These are phyloP conservation scores for Metschnikowia hibisci DNA, from an alignment of 805 yeast species.

Conservation along the genomic window DNA sequence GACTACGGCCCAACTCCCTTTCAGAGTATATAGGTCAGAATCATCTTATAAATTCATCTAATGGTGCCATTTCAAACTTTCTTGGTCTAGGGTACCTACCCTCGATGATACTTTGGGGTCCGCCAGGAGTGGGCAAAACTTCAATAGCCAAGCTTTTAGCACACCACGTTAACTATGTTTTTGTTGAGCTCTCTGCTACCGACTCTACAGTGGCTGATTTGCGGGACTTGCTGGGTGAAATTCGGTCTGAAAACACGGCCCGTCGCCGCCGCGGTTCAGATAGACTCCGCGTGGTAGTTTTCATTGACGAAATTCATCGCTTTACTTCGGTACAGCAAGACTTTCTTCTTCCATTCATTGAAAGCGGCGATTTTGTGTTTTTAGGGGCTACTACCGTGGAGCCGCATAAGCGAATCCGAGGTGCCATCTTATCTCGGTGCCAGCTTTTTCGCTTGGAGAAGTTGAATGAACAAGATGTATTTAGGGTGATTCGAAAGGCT, in stretches of 20 bases:
- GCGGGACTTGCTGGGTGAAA: slow-evolving; percentile 53
- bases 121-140: slow-evolving; percentile 95
- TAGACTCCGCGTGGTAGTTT: slow-evolving; percentile 45
- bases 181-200: slow-evolving; percentile 85
- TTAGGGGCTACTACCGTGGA: slow-evolving; percentile 87
- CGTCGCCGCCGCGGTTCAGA: slow-evolving; percentile 25
- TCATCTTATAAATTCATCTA: slow-evolving; percentile 57
- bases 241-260: slow-evolving; percentile 39
- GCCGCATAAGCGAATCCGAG: slow-evolving; percentile 75
- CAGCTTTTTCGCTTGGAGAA: slow-evolving; percentile 68
- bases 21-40: slow-evolving; percentile 80
- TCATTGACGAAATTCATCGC: slow-evolving; percentile 91
- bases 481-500: slow-evolving; percentile 54
- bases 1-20: slow-evolving; percentile 70
- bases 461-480: slow-evolving; percentile 47
- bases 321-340: slow-evolving; percentile 88
- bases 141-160: slow-evolving; percentile 72
- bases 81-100: slow-evolving; percentile 66
- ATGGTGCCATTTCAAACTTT: slow-evolving; percentile 64
- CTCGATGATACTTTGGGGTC: slow-evolving; percentile 89
- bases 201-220: slow-evolving; percentile 64
- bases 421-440: slow-evolving; percentile 82
- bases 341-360: slow-evolving; percentile 76
- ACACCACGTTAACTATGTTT: slow-evolving; percentile 46
- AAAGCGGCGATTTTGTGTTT: slow-evolving; percentile 72